Evolutionary conservation across 805 yeast species (phyloP).

Genomic region (Cyberlindnera lachancei): DNA sequence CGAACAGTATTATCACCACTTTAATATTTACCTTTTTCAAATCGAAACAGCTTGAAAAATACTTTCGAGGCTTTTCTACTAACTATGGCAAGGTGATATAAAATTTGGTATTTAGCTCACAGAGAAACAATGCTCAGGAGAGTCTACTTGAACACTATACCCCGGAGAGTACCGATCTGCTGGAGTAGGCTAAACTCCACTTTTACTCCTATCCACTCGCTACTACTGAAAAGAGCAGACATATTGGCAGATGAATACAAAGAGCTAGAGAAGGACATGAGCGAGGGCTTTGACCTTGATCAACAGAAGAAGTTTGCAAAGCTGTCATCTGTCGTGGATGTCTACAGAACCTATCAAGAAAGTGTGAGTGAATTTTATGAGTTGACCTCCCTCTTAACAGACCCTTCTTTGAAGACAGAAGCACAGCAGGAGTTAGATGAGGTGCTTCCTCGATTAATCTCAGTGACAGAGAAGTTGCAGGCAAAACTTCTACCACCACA

Average conservation of each 20-base stretch:
- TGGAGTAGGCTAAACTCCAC: conserved; percentile 3
- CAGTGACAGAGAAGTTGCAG: conserved; percentile 40
- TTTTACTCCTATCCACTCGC: conserved; percentile 38
- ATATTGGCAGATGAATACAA: conserved; percentile 33
- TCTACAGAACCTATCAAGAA: conserved; percentile 30
- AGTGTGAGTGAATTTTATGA: conserved; percentile 26
- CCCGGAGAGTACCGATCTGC: background rate
- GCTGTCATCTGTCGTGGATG: conserved; percentile 36
- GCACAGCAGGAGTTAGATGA: conserved; percentile 54
- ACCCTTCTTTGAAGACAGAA: conserved; percentile 43
- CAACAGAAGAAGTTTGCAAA: conserved; percentile 43
- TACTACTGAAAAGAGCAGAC: conserved; percentile 41
- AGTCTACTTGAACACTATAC: no score
- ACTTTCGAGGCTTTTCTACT: conserved; percentile 6
- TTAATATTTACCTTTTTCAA: background rate
- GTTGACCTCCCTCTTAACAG: conserved; percentile 38
- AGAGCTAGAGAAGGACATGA: conserved; percentile 33
- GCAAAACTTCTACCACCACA: conserved; percentile 65
- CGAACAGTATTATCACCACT: no score
- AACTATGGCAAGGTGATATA: conserved; percentile 1
- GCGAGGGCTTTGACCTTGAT: conserved; percentile 39
- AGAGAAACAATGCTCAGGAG: no score
- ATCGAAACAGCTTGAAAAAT: background rate
- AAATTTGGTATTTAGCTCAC: no score
- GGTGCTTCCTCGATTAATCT: conserved; percentile 36